Evolutionary conservation across 176 grass and related monocot genomes (phyloP).

Genomic region (Ananas comosus): DNA sequence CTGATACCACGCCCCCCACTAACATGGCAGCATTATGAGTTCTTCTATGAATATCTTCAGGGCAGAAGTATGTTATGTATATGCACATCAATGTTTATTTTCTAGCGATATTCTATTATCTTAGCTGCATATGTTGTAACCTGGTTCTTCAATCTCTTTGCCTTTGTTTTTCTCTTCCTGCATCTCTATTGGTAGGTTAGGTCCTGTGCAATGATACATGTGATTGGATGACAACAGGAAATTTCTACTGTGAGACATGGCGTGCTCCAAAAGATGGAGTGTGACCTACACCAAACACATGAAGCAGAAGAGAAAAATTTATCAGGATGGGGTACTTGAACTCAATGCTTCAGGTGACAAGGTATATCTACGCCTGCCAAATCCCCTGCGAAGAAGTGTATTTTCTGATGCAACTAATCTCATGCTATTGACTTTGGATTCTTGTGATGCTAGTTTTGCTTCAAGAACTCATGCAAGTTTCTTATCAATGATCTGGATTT

Average conservation of each 20-base stretch:
- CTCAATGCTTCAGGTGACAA: constrained; percentile 41
- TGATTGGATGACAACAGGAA: not conserved
- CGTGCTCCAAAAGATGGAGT: constrained; percentile 26
- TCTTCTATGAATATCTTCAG: too few species aligned
- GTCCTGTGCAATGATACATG: not conserved
- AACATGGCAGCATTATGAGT: too few species aligned
- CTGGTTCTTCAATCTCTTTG: not conserved
- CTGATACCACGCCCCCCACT: too few species aligned
- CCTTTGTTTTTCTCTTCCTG: not conserved
- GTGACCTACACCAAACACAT: constrained; percentile 76
- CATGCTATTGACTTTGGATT: constrained; percentile 23
- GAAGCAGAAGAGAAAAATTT: constrained; percentile 84
- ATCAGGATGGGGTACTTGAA: constrained; percentile 56
- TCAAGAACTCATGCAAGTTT: not conserved
- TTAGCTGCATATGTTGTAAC: not conserved
- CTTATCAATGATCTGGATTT: not conserved
- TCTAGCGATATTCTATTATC: not conserved
- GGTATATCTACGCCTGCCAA: constrained; percentile 17
- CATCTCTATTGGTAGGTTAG: not conserved
- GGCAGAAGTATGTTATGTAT: too few species aligned
- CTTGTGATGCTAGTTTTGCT: not conserved
- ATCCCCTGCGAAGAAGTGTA: not conserved
- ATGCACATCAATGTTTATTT: not conserved
- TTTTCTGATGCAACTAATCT: constrained; percentile 14
- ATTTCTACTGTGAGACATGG: not conserved